Evolutionary conservation across 2,329 filamentous ascomycete genomes (phyloP).

Genomic region (Aspergillus intermedius): DNA sequence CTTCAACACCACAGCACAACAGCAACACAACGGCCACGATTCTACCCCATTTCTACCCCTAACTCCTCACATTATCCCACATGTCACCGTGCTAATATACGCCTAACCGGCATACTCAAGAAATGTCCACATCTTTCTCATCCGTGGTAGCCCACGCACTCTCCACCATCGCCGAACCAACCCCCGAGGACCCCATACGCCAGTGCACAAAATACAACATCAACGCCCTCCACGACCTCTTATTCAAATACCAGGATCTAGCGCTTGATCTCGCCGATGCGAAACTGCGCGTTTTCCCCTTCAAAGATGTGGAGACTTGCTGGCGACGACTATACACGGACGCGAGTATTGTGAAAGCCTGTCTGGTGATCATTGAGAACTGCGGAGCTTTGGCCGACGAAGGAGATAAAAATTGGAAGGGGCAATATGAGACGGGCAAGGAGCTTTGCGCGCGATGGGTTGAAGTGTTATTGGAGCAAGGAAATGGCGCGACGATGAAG

Average conservation of each 20-base stretch:
- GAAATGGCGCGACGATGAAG: slow-evolving; percentile 5
- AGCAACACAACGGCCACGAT: neutral
- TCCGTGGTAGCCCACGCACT: slow-evolving; percentile 18
- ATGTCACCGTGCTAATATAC: slow-evolving; percentile 2
- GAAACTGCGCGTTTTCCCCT: slow-evolving; percentile 51
- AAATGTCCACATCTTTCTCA: slow-evolving; percentile 11
- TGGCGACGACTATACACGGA: slow-evolving; percentile 56
- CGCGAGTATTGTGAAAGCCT: slow-evolving; percentile 45
- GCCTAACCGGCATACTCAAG: neutral
- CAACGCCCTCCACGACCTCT: slow-evolving; percentile 12
- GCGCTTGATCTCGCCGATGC: slow-evolving; percentile 46
- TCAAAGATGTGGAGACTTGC: slow-evolving; percentile 48
- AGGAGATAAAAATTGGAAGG: neutral
- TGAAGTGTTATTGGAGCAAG: slow-evolving; percentile 3
- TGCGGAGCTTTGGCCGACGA: slow-evolving; percentile 8
- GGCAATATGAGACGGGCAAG: neutral
- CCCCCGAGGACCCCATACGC: slow-evolving; percentile 29
- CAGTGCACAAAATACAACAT: slow-evolving; percentile 26
- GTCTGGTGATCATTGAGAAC: slow-evolving; percentile 23
- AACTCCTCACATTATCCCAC: neutral
- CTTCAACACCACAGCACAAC: neutral
- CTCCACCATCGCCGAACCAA: slow-evolving; percentile 21
- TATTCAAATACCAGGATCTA: slow-evolving; percentile 32
- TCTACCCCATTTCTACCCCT: neutral
- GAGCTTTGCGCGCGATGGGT: neutral